Evolutionary conservation across 257 asterid species (phyloP), one percentile per base, ranked within the genome.

Genomic region (Penstemon barbatus): DNA sequence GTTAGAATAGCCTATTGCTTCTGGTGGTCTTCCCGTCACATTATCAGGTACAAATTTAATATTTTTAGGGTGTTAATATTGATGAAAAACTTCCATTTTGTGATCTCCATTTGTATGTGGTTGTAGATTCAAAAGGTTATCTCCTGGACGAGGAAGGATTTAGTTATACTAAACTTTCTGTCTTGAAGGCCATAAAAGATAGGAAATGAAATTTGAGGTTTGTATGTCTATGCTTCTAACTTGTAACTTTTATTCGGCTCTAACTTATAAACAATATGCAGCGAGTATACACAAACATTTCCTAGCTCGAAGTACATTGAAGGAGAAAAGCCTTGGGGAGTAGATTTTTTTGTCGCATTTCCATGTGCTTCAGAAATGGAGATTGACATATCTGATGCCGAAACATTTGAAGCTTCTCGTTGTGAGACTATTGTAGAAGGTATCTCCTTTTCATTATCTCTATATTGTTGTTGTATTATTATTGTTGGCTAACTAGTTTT

Each of bases 111-210:
- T 63, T 65, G 63, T 62, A 67, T 70, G 56, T 69, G 49, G 55
- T 65, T 48, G 72, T 89, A 93, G 99, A 93, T 81, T 83, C 96
- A 11, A 90, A 84, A 77, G 97, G 99, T 80, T 93, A 90, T 73
- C 83, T 93, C 84, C 90, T 90, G 80, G 99, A 93, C 64, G 99
- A 93, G 74, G 97, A 93, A 60, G 97, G 97, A 46, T 88, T 93
- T 75, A 97, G 90, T 82, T 90, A 81, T 83, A 82, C 85, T 87
- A 93, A 90, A 84, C 85, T 93, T n/a, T 82, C 92, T 62, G 84
- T 90, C 66, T 82, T 93, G 57, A 82, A 96, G 78, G 96, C 90
- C 68, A 86, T 93, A 57, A 93, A 93, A 82, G 78, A 93, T 71
- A 96, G 85, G 80, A 89, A 89, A 75, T 78, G 97, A 87, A 90